Evolutionary conservation across 768 basidiomycete species (phyloP), one percentile per base, ranked within the genome.

Genomic region (Termitomyces titanicus): DNA sequence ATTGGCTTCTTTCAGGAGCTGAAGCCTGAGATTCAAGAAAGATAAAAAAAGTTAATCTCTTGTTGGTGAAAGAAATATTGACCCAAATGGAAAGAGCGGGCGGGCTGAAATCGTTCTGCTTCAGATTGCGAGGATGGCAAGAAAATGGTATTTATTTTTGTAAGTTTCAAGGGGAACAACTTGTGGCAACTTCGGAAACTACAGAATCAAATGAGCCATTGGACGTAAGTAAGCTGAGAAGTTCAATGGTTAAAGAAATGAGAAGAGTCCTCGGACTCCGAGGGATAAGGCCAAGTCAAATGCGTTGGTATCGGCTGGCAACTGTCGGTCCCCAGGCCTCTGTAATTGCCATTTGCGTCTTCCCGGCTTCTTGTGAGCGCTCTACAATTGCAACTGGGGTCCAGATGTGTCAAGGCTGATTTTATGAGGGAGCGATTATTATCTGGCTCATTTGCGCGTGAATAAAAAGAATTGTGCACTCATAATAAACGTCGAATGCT

Each of bases 81-180:
- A 20, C 34, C 42, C 33, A 15, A 42, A 27, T 20, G 17, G 42
- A 50, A 44, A 50, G 22, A 35, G 11, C 5, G 38, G 31, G n/a
- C 18, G 5, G 31, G n/a, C 38, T 48, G 12, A 25, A 34, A 27
- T 43, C n/a, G 50, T 31, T 44, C 20, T 56, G 49, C 45, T 56
- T 56, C 43, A 47, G 48, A 51, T 56, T 56, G 54, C 54, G 48
- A 55, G 42, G 48, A 55, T 55, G 33, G 25, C n/a, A 4, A 47
- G 48, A 55, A 34, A 42, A 55, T 55, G 33, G 25, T 18, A 4
- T 35, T 38, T 38, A 8, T 15, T 2, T 20, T 2, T 34, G 31
- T 34, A 20, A 15, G 1, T 20, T 47, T n/a, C 0, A 24, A 47
- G 40, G 17, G 24, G 33, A 54, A 22, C 27, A 9, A 29, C 9